Conservation (phyloP, 805 yeast species). For the Wickerhamiella lipophila region DNA sequence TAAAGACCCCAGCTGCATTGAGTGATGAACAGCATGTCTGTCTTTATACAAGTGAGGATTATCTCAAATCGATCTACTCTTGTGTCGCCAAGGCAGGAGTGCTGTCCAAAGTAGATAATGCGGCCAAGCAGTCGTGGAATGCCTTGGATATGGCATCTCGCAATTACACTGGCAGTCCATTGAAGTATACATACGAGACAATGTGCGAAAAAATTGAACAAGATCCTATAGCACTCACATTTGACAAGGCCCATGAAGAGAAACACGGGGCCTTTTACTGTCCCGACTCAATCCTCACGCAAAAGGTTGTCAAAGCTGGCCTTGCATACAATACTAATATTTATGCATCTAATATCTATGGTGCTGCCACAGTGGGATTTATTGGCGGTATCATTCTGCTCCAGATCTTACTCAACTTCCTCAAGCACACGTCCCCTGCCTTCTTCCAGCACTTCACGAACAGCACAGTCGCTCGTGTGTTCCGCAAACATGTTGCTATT, state of each 20-base stretch:
- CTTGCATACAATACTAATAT: slow-evolving; percentile 10
- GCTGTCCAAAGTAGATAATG: not conserved
- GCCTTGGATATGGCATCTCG: slow-evolving; percentile 6
- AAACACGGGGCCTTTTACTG: not conserved
- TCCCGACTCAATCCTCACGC: not conserved
- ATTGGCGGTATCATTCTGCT: slow-evolving; percentile 13
- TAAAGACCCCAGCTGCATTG: not conserved
- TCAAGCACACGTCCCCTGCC: slow-evolving; percentile 6
- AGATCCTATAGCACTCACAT: not conserved
- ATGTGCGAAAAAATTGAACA: not conserved
- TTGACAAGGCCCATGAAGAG: not conserved
- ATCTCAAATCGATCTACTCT: slow-evolving; percentile 2
- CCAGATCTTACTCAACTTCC: slow-evolving; percentile 10
- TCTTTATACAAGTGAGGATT: slow-evolving; percentile 3
- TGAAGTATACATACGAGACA: not conserved
- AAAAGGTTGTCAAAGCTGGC: slow-evolving; percentile 11
- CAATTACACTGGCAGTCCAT: slow-evolving; percentile 2
- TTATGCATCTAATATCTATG: slow-evolving; percentile 12
- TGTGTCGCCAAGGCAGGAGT: slow-evolving; percentile 7
- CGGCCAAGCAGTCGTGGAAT: slow-evolving; percentile 9
- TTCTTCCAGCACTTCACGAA: not conserved
- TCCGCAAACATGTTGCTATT: slow-evolving; percentile 16
- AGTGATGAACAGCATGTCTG: slow-evolving; percentile 2
- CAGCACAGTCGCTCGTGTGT: not conserved
- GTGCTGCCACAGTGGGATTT: slow-evolving; percentile 9